Percentiles rank a stretch among this genome's conserved stretches.
phyloP scores from a whole-genome alignment of 2,329 filamentous ascomycete genomes.

The Cucurbitaria berberidis region DNA sequence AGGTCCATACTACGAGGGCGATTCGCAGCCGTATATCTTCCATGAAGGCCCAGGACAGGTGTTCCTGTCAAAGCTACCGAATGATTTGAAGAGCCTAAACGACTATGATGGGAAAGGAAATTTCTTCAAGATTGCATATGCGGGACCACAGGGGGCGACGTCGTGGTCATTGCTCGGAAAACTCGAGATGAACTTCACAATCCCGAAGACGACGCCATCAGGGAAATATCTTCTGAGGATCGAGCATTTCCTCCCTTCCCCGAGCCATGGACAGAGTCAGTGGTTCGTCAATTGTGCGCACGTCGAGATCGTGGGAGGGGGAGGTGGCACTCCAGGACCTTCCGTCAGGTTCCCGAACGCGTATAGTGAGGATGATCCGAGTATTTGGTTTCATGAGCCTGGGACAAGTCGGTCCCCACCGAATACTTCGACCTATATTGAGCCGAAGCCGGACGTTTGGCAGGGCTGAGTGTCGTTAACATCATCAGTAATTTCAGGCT shows the following conservation, averaged over 20 bases:
- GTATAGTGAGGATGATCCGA: conserved; percentile 19
- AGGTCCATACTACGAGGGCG: conserved; percentile 7
- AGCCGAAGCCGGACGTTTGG: conserved; percentile 17
- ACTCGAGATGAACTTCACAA: conserved; percentile 16
- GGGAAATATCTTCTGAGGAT: conserved; percentile 26
- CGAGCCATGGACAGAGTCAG: conserved; percentile 10
- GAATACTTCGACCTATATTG: conserved; percentile 12
- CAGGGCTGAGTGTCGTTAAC: not conserved
- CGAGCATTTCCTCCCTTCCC: conserved; percentile 19
- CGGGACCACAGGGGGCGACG: conserved; percentile 7
- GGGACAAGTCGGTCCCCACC: conserved; percentile 8
- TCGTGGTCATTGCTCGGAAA: conserved; percentile 10
- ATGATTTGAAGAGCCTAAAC: conserved; percentile 4
- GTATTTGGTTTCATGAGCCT: conserved; percentile 22
- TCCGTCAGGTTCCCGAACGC: conserved; percentile 21
- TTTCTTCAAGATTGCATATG: conserved; percentile 27
- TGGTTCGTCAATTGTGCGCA: conserved; percentile 27
- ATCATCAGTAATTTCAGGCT: not conserved
- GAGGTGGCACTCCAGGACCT: conserved; percentile 5
- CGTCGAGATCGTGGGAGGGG: conserved; percentile 21
- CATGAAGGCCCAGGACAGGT: conserved; percentile 24
- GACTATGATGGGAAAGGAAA: conserved; percentile 23
- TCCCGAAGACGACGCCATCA: conserved; percentile 22
- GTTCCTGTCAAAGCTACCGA: conserved; percentile 20
- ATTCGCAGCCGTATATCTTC: conserved; percentile 17